Evolutionary conservation across 208 protist genomes (phyloP), one percentile per base, ranked within the genome.

Genomic region (Leishmania arabica): DNA sequence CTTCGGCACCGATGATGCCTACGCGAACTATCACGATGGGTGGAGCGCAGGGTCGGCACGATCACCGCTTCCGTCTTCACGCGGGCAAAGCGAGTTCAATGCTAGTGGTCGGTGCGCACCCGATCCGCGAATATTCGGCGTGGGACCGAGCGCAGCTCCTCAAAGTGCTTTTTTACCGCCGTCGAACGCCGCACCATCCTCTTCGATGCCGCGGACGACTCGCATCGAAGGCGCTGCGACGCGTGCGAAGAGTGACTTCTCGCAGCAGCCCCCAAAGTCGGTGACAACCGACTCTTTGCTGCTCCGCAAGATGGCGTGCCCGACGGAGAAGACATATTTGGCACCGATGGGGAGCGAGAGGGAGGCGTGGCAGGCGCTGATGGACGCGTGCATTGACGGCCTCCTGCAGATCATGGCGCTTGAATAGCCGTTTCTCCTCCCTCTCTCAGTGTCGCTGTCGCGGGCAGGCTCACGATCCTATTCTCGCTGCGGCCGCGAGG

Each of bases 331-430:
- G 62, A 81, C 76, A 11, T 84, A 84, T 56, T 62, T 49, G 11
- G 66, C 76, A 0, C 81, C 81, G 3, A n/a, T 64, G 19, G 70
- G 76, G 11, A 84, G 81, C 42, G 81, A 84, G 81, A 77, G 70
- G 49, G 60, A 84, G 34, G 81, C 70, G 58, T 80, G 81, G 81
- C 75, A 81, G 68, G 37, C 40, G 70, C 49, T 81, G 76, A 84
- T 84, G 70, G 81, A 84, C 76, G 70, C 64, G 47, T 84, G 81
- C 51, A 84, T 84, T 34, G 81, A 84, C 31, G 76, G 81, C 0
- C 49, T 84, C 31, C 69, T 84, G 69, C 78, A 66, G 60, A 65
- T 84, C 27, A 78, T 84, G 51, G 56, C 11, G 56, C n/a, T 1
- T 24, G 76, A 76, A 56, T 77, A 76, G 34, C 13, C 34, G 7